A percentile compares a stretch with the other conserved stretches of the same genome.
Conservation (phyloP, 768 basidiomycete species). For the Tulasnella sp. region DNA sequence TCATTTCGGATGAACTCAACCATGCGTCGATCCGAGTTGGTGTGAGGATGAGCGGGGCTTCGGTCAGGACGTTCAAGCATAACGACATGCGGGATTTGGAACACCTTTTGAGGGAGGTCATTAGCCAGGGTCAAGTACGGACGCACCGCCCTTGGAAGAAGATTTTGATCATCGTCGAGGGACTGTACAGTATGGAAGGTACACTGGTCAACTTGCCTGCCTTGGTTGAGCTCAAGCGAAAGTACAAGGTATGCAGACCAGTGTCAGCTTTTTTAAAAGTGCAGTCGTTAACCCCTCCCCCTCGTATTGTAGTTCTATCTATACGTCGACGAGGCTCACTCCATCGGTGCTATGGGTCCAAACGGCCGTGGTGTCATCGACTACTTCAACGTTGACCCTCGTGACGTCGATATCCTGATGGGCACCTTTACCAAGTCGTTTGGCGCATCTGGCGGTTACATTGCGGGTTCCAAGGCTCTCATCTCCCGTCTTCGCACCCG, state of each 20-base stretch:
- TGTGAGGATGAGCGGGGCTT: constrained; percentile 77
- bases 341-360: constrained; percentile 90
- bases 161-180: constrained; percentile 90
- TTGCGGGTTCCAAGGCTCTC: constrained; percentile 72
- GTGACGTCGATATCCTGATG: constrained; percentile 86
- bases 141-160: constrained; percentile 99
- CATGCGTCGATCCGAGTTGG: constrained; percentile 94
- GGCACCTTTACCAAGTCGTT: constrained; percentile 97
- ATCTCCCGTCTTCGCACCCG: constrained; percentile 75
- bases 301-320: constrained; percentile 67
- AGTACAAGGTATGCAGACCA: constrained; percentile 73
- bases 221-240: constrained; percentile 79
- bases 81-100: constrained; percentile 87
- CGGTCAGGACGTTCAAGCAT: constrained; percentile 92
- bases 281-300: neutral
- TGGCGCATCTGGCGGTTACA: constrained; percentile 90
- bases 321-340: constrained; percentile 95
- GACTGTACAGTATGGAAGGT: constrained; percentile 98
- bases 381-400: constrained; percentile 81
- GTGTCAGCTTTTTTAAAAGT: neutral
- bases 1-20: constrained; percentile 96
- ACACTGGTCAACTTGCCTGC: constrained; percentile 77
- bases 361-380: constrained; percentile 92
- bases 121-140: constrained; percentile 95
- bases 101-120: constrained; percentile 71